A percentile compares a stretch with the other conserved stretches of the same genome.
Evolutionary conservation across 2,329 filamentous ascomycete species (phyloP).

Genomic region (Aspergillus alliaceus): DNA sequence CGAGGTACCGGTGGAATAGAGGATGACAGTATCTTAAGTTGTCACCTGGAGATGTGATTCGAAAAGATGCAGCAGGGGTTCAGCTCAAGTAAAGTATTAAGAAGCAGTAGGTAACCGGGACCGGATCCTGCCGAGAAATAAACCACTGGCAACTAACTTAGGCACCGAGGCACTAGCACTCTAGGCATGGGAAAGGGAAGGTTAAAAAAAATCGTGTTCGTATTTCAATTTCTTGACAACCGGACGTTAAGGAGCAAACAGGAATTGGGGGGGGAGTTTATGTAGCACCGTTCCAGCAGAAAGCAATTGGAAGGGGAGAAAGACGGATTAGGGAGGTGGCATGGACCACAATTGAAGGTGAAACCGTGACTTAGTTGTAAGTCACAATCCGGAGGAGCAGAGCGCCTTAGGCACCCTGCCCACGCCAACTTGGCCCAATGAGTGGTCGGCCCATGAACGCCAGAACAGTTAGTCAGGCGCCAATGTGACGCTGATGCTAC

Average conservation of each 20-base stretch:
- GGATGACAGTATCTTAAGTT: background rate
- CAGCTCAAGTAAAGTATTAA: background rate
- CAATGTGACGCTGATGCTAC: background rate
- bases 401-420: background rate
- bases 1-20: background rate
- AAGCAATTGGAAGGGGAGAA: background rate
- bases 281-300: too few species aligned
- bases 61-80: background rate
- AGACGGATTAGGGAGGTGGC: slow-evolving; percentile 7
- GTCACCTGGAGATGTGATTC: background rate
- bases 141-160: background rate
- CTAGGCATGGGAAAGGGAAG: background rate
- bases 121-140: slow-evolving; percentile 6
- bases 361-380: background rate
- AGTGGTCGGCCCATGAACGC: background rate
- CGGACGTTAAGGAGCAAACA: background rate
- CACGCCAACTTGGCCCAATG: background rate
- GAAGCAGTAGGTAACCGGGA: background rate
- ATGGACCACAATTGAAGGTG: background rate
- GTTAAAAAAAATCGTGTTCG: background rate
- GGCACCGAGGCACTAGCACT: background rate
- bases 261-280: background rate
- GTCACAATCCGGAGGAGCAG: background rate
- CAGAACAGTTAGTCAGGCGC: background rate
- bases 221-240: background rate